Conservation (phyloP, 2,329 filamentous ascomycete genomes). For the Exophiala phaeomuriformis region DNA sequence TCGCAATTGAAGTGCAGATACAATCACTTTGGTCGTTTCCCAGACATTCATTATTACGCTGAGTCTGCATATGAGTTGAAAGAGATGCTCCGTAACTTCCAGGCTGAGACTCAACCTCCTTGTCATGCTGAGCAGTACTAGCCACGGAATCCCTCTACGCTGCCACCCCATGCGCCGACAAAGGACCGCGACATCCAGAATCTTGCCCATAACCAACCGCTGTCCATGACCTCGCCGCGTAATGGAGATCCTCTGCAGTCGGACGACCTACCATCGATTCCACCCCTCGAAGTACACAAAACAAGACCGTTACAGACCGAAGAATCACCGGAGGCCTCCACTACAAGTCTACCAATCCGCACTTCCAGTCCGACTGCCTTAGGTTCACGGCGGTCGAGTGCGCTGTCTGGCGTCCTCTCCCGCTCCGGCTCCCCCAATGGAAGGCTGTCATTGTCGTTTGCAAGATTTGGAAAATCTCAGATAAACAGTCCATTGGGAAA, state of each 20-base stretch:
- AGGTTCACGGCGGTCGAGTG: slow-evolving; percentile 45
- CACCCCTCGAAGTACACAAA: slow-evolving; percentile 55
- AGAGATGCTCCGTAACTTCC: not conserved
- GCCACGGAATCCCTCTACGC: not conserved
- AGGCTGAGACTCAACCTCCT: not conserved
- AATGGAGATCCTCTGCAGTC: slow-evolving; percentile 24
- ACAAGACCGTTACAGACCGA: slow-evolving; percentile 46
- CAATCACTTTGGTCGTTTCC: not conserved
- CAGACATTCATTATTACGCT: not conserved
- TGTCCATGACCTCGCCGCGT: slow-evolving; percentile 28
- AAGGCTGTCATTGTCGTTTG: slow-evolving; percentile 50
- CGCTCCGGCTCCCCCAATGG: slow-evolving; percentile 61
- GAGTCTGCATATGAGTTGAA: not conserved
- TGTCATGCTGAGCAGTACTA: slow-evolving; percentile 11
- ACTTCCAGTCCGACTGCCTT: slow-evolving; percentile 56
- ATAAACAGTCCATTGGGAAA: slow-evolving; percentile 45
- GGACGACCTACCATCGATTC: slow-evolving; percentile 41
- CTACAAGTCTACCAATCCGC: slow-evolving; percentile 50
- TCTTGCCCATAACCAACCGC: slow-evolving; percentile 8
- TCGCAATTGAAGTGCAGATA: not conserved
- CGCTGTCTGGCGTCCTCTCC: slow-evolving; percentile 60
- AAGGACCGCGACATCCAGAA: slow-evolving; percentile 7
- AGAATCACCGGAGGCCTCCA: slow-evolving; percentile 48
- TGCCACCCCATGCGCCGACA: slow-evolving; percentile 14
- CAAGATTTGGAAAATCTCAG: slow-evolving; percentile 42